Conservation (phyloP, 2,329 filamentous ascomycete genomes). For the Aspergillus nomiae region DNA sequence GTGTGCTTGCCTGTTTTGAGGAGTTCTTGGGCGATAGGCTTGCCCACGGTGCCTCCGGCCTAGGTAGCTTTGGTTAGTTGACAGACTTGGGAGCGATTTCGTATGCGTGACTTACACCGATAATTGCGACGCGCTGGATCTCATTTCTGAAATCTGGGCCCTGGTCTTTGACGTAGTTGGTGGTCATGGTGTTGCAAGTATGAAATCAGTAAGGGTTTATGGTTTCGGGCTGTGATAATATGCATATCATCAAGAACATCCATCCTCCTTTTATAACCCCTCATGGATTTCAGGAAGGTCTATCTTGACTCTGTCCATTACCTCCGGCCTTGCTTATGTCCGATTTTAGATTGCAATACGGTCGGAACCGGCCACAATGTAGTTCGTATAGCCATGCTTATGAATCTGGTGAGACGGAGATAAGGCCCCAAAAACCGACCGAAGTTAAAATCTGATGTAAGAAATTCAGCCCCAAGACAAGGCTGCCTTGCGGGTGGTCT, state of each 20-base stretch:
- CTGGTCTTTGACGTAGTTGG: constrained; percentile 8
- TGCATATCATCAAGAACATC: background rate
- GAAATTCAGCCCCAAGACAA: background rate
- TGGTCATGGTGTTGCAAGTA: background rate
- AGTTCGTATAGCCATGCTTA: background rate
- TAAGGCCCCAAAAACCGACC: background rate
- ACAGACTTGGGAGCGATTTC: background rate
- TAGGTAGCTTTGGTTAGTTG: constrained; percentile 18
- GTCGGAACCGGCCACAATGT: background rate
- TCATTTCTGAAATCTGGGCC: constrained; percentile 7
- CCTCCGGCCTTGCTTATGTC: background rate
- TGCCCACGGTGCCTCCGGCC: constrained; percentile 37
- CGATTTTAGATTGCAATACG: background rate
- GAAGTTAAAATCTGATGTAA: background rate
- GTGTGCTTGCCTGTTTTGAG: constrained; percentile 51
- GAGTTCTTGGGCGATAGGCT: constrained; percentile 38
- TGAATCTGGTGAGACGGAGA: background rate
- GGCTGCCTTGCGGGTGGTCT: too few species aligned
- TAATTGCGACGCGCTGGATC: constrained; percentile 39
- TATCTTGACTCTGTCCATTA: background rate
- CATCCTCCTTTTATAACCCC: background rate
- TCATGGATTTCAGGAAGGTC: background rate
- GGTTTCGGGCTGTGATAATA: background rate
- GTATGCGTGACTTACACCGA: constrained; percentile 32
- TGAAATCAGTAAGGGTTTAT: background rate